Base-by-base conservation (phyloP, 257 asterid species). In the Nicotiana tabacum region DNA sequence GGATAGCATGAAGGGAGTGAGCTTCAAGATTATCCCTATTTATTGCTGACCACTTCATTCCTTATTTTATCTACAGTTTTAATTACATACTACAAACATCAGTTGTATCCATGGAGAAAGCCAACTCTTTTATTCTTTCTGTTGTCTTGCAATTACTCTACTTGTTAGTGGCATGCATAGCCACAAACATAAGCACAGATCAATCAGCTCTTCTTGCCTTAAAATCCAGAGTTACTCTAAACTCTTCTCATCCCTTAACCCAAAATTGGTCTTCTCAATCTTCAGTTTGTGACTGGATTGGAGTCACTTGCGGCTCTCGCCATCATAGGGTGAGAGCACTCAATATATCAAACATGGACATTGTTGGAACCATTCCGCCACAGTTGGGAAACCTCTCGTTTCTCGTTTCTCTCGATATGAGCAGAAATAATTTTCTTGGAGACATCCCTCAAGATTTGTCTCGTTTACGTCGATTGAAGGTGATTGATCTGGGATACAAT, bases 401-500 rank as follows among this genome's bases (percentile, higher is more conserved):
- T 17, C 88, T 89, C 1, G 57, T 35, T 17, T 57, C 53, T 3
- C 80, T 89, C 5, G 77, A 85, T 57, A 0, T 88, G 6, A 46
- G 67, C 30, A 18, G 6, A 46, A 89, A 89, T 30, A 2, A 6
- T 30, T 85, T 89, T 27, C 35, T 67, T 11, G 92, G 92, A 0
- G n/a, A 64, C 0, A 12, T 85, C 1, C 86, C 84, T 2, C 4
- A 24, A 5, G 82, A 82, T 32, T 12, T 85, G 35, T 21, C 33
- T 12, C 18, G 17, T 1, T 48, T 85, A n/a, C 66, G 66, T 3
- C 11, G 90, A 30, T 16, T 85, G 67, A 81, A 80, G 29, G 3
- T 11, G 35, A 33, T 89, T 1, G 12, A 62, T 39, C 11, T 89
- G 1, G 13, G 29, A 1, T 9, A 3, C 60, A 85, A 89, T 80